Percentiles rank a stretch among this genome's conserved stretches.
Evolutionary conservation across 345 rosid species (phyloP).

Genomic region (Acer campestre): DNA sequence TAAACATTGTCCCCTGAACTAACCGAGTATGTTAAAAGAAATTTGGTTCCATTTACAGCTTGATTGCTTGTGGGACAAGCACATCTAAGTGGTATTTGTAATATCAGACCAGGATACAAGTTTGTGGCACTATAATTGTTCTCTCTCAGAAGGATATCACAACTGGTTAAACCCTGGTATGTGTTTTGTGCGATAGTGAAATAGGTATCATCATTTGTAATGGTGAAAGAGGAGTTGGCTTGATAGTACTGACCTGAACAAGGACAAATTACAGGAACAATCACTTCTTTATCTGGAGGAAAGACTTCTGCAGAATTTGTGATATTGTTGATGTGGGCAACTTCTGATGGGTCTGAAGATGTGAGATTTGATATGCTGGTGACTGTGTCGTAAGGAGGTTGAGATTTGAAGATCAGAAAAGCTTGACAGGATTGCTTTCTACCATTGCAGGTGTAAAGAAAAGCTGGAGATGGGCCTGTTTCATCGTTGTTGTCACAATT

Average conservation of each 20-base stretch:
- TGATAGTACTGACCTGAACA: constrained; percentile 44
- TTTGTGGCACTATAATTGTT: constrained; percentile 26
- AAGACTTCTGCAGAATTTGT: constrained; percentile 21
- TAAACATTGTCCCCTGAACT: constrained; percentile 29
- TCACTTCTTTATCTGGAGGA: constrained; percentile 35
- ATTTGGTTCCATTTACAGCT: constrained; percentile 33
- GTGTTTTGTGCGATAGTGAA: constrained; percentile 31
- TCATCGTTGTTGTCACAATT: constrained; percentile 16
- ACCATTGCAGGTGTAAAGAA: constrained; percentile 40
- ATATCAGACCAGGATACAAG: constrained; percentile 23
- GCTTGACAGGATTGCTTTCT: constrained; percentile 28
- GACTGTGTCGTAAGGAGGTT: constrained; percentile 37
- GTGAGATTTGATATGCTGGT: constrained; percentile 37
- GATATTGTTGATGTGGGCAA: constrained; percentile 35
- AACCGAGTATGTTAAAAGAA: constrained; percentile 43
- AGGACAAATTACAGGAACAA: constrained; percentile 42
- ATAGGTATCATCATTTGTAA: constrained; percentile 19
- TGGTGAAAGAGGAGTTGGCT: constrained; percentile 40
- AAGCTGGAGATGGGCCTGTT: constrained; percentile 32
- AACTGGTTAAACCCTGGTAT: constrained; percentile 42
- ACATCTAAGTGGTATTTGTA: constrained; percentile 43
- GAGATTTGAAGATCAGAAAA: constrained; percentile 35
- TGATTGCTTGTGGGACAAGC: constrained; percentile 46
- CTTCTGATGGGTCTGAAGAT: constrained; percentile 38
- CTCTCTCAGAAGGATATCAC: constrained; percentile 27